Conservation (phyloP, 352 stramenopile species). For the Phytophthora tentaculata region DNA sequence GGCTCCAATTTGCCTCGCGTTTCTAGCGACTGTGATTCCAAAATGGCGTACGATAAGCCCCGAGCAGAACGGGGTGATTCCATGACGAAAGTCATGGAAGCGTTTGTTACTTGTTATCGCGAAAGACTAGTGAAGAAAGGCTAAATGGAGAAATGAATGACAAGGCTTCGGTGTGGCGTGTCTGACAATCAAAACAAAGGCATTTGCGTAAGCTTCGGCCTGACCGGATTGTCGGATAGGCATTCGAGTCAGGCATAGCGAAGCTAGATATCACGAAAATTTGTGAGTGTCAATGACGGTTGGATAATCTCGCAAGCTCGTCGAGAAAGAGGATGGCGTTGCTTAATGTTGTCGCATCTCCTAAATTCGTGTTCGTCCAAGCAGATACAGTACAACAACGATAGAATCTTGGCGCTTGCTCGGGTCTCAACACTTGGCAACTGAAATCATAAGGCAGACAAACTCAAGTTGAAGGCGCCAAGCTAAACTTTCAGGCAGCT, state of each 20-base stretch:
- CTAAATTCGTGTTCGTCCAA: too few species aligned
- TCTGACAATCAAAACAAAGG: too few species aligned
- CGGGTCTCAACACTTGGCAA: too few species aligned
- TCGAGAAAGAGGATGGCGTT: neutral
- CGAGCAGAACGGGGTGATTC: neutral
- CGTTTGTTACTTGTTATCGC: too few species aligned
- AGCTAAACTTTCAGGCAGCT: too few species aligned
- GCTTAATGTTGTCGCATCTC: neutral
- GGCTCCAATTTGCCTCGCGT: constrained; percentile 19
- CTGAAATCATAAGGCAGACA: neutral
- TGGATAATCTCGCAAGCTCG: constrained; percentile 2
- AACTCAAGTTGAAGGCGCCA: neutral
- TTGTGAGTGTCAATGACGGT: constrained; percentile 2
- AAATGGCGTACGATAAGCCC: neutral
- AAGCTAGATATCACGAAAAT: neutral
- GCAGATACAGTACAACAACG: too few species aligned
- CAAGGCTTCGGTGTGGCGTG: too few species aligned
- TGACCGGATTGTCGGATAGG: neutral
- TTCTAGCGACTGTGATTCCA: constrained; percentile 8
- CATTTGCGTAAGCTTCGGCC: too few species aligned
- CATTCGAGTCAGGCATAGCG: constrained; percentile 7
- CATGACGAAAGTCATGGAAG: constrained; percentile 19
- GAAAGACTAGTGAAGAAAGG: too few species aligned
- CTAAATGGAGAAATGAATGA: too few species aligned
- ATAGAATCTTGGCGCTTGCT: too few species aligned